A percentile compares a stretch with the other conserved stretches of the same genome.
Evolutionary conservation across 768 basidiomycete genomes (phyloP).

Genomic region (Multifurca ochricompacta): DNA sequence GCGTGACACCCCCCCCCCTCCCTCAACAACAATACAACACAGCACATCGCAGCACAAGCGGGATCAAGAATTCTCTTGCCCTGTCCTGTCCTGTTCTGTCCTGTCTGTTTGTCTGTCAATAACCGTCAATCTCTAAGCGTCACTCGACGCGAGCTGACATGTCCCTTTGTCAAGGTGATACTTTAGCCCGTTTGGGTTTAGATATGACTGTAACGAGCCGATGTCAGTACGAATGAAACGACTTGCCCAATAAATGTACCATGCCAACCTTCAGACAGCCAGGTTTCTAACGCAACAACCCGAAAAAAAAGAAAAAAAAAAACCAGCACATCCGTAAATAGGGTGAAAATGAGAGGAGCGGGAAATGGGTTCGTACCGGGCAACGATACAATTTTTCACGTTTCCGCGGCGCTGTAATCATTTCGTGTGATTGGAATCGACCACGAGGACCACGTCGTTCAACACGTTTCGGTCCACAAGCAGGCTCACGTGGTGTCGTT

Average conservation of each 20-base stretch:
- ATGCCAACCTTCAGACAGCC: constrained; percentile 48
- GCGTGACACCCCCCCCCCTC: too few species aligned
- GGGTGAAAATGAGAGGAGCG: not conserved
- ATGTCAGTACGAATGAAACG: constrained; percentile 5
- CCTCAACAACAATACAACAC: too few species aligned
- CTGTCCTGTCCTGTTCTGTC: too few species aligned
- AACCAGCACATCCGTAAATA: too few species aligned
- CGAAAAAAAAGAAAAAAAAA: too few species aligned
- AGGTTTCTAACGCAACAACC: constrained; percentile 25
- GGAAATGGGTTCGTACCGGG: constrained; percentile 12
- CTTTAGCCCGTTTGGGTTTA: constrained; percentile 60
- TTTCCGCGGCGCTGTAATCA: constrained; percentile 16
- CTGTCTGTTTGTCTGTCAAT: too few species aligned
- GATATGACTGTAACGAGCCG: constrained; percentile 37
- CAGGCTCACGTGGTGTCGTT: constrained; percentile 14
- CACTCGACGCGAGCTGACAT: constrained; percentile 36
- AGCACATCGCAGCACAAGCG: too few species aligned
- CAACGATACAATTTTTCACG: constrained; percentile 21
- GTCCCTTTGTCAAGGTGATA: constrained; percentile 63
- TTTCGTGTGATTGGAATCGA: constrained; percentile 18
- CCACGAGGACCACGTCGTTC: constrained; percentile 21
- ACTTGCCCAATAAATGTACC: not conserved
- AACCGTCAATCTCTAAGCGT: not conserved
- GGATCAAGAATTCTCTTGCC: too few species aligned
- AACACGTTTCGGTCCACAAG: constrained; percentile 10